These are phyloP conservation scores for Clitoria ternatea DNA, from an alignment of 306 rosid genomes.

Conservation along the genomic window DNA sequence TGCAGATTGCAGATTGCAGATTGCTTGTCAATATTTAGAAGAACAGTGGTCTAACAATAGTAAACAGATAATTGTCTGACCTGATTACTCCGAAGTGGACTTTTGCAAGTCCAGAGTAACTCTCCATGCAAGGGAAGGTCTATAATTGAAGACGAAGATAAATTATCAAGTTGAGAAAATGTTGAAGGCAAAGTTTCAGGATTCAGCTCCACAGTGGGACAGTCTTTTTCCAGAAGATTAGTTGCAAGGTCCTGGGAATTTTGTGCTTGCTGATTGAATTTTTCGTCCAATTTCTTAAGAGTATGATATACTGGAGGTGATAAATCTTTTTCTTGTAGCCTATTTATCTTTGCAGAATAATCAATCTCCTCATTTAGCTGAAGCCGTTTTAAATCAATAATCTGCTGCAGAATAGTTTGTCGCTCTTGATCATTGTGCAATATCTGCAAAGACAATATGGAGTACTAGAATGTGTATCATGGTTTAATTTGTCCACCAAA, in stretches of 20 bases:
- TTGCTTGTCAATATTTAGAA: neutral
- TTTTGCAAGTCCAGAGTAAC: constrained; percentile 59
- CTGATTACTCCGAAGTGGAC: constrained; percentile 64
- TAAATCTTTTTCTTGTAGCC: constrained; percentile 25
- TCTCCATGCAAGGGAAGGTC: constrained; percentile 64
- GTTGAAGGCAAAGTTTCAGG: constrained; percentile 42
- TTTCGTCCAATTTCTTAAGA: constrained; percentile 30
- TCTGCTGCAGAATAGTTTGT: constrained; percentile 59
- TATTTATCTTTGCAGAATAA: constrained; percentile 32
- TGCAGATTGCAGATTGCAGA: neutral
- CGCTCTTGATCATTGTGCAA: constrained; percentile 36
- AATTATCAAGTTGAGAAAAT: constrained; percentile 48
- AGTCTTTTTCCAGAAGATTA: constrained; percentile 26
- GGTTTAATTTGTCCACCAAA: neutral
- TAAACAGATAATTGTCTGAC: constrained; percentile 37
- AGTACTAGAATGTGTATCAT: neutral
- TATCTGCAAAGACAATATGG: constrained; percentile 39
- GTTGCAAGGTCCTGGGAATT: constrained; percentile 30
- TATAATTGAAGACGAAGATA: constrained; percentile 43
- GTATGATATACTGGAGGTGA: constrained; percentile 34
- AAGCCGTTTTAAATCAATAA: constrained; percentile 60
- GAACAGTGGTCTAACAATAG: neutral
- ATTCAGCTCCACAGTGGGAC: constrained; percentile 35
- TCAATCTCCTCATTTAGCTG: constrained; percentile 40
- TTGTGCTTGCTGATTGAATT: constrained; percentile 36